Percentiles rank a stretch among this genome's conserved stretches.
Conservation (phyloP, 2,329 filamentous ascomycete genomes). For the Gyromitra esculenta region DNA sequence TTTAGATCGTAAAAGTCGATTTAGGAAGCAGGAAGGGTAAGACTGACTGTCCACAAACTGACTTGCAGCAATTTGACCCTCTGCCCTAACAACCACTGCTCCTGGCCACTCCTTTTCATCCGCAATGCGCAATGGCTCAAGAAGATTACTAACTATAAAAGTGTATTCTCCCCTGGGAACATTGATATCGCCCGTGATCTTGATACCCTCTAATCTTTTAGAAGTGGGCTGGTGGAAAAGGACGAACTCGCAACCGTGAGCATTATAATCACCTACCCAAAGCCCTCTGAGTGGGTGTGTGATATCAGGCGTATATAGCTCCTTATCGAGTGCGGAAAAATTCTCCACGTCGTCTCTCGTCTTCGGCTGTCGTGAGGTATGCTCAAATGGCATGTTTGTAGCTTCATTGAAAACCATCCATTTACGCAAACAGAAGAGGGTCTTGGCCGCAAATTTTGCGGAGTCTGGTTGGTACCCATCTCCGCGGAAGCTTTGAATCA, state of each 20-base stretch:
- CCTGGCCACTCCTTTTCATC: constrained; percentile 71
- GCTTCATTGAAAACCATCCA: constrained; percentile 38
- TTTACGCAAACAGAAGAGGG: constrained; percentile 43
- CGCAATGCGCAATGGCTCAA: constrained; percentile 70
- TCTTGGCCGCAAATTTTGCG: constrained; percentile 8
- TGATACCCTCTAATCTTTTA: constrained; percentile 79
- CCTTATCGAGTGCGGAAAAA: constrained; percentile 75
- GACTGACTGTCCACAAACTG: constrained; percentile 77
- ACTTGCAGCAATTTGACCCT: constrained; percentile 78
- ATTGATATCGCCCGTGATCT: constrained; percentile 90
- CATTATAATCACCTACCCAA: constrained; percentile 89
- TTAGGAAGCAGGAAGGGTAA: background rate
- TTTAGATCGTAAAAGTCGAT: too few relatives aligned
- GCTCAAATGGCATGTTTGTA: constrained; percentile 16
- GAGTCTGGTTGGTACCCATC: constrained; percentile 11
- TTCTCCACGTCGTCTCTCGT: constrained; percentile 62
- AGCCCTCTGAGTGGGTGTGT: constrained; percentile 88
- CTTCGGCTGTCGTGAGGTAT: constrained; percentile 40
- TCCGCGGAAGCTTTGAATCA: constrained; percentile 12
- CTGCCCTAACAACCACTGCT: constrained; percentile 21
- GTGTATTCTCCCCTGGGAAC: constrained; percentile 86
- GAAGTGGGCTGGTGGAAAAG: constrained; percentile 78
- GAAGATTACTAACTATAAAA: constrained; percentile 82
- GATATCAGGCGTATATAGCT: constrained; percentile 80
- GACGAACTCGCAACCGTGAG: constrained; percentile 88